Percentiles rank a stretch among this genome's conserved stretches.
These are phyloP conservation scores for Alternaria triticina DNA, from an alignment of 2,329 filamentous ascomycete genomes.

Conservation along the genomic window DNA sequence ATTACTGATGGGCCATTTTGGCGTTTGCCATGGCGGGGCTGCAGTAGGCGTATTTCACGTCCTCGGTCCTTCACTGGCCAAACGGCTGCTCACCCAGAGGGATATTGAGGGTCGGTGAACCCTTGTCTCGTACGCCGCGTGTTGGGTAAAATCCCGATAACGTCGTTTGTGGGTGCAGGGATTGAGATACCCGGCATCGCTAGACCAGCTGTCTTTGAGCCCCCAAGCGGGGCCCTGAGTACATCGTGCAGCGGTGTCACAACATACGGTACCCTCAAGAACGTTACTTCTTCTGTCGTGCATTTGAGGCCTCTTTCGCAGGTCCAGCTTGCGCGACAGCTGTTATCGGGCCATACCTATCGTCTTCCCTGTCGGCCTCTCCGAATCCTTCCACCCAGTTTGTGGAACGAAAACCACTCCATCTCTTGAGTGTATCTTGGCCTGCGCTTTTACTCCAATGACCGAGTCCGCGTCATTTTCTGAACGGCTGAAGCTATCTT, in stretches of 20 bases:
- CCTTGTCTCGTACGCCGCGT: conserved; percentile 5
- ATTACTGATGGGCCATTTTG: conserved; percentile 6
- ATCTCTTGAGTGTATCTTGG: conserved; percentile 39
- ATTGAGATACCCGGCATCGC: conserved; percentile 2
- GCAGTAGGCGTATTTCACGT: not conserved
- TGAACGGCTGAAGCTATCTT: conserved; percentile 27
- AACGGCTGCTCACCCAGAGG: not conserved
- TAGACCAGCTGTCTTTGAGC: not conserved
- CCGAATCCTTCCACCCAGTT: conserved; percentile 21
- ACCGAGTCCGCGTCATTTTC: conserved; percentile 9
- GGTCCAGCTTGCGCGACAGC: not conserved
- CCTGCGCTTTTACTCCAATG: conserved; percentile 34
- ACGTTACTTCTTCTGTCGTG: not conserved
- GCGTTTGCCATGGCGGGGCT: conserved; percentile 6
- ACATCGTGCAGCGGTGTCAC: not conserved
- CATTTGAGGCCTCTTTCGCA: not conserved
- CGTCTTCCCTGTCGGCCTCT: conserved; percentile 26
- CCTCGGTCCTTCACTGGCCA: conserved; percentile 1
- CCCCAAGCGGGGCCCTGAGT: conserved; percentile 1
- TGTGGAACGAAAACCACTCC: conserved; percentile 17
- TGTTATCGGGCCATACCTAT: not conserved
- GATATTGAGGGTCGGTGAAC: not conserved
- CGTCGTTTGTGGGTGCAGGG: conserved; percentile 6
- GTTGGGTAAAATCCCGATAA: conserved; percentile 11
- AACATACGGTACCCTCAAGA: not conserved